Evolutionary conservation across 176 grass and related monocot genomes (phyloP), one percentile per base, ranked within the genome.

Genomic region (Bothriochloa decipiens): DNA sequence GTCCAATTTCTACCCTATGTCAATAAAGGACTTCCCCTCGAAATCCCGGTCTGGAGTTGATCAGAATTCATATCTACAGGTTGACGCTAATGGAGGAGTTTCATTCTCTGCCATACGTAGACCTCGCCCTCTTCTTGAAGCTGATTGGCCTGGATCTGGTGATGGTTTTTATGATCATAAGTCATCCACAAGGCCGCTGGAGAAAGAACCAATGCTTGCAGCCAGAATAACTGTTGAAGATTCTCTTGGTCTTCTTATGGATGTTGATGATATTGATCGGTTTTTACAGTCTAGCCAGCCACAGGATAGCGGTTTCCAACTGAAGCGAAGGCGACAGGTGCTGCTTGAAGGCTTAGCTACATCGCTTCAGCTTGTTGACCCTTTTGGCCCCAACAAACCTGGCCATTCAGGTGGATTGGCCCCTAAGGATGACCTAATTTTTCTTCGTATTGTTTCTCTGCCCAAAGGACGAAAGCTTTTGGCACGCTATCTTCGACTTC

Each of bases 201-300:
- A 96, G 74, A 92, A 99, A 82, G 96, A 96, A 76, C 89, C 92
- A 79, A 82, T 95, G 84, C 70, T 99, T 72, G 96, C 96, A 79
- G 93, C 96, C 45, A 96, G 96, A 86, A 95, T 96, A 42, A 96
- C 96, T 62, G 91, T 94, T 78, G 96, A 99, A 85, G 96, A 99
- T 88, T 88, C 86, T 79, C 70, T 94, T 37, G 86, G 87, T 75
- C 75, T 99, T 79, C 88, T 99, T 65, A 78, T 98, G 29, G 91
- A 96, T 87, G 83, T 96, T 62, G 93, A 99, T 91, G 93, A 96
- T 82, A 96, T 93, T 35, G 91, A 94, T 76, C 89, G 96, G 10
- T 71, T 96, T 74, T 91, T 99, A 71, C 86, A 91, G 85, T 88
- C 87, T 82, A 92, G 67, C 53, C 89, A 83, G 52, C 68, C 86